Evolutionary conservation across 2,329 filamentous ascomycete genomes (phyloP).

Genomic region (Hypoxylon sp.): DNA sequence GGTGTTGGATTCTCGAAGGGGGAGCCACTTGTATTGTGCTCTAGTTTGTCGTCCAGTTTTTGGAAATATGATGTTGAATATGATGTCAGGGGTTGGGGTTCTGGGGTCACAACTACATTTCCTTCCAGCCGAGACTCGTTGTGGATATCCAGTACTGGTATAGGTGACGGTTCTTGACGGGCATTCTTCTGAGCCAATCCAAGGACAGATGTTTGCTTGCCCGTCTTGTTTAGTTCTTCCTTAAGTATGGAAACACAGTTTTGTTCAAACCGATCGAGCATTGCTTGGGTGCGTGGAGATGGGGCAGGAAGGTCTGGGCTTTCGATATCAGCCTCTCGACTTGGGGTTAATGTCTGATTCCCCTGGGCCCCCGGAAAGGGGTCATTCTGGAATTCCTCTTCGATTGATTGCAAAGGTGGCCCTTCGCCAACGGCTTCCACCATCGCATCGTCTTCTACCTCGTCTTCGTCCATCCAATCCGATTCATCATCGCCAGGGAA

Average conservation of each 20-base stretch:
- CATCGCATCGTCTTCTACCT: slow-evolving; percentile 6
- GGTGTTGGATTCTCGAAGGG: not conserved
- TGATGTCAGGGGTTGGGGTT: not conserved
- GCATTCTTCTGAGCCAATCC: not conserved
- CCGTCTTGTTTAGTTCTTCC: slow-evolving; percentile 4
- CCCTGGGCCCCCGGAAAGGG: not conserved
- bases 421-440: not conserved
- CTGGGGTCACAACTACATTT: not conserved
- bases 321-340: not conserved
- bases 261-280: slow-evolving; percentile 22
- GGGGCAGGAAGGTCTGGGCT: slow-evolving; percentile 11
- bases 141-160: not conserved
- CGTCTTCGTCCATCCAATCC: slow-evolving; percentile 30
- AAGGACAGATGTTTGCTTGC: slow-evolving; percentile 19
- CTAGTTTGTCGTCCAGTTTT: not conserved
- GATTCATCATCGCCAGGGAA: slow-evolving; percentile 22
- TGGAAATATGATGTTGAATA: not conserved
- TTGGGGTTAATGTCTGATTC: not conserved
- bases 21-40: not conserved
- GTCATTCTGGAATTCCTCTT: slow-evolving; percentile 12
- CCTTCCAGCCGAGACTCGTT: not conserved
- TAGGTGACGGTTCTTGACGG: not conserved
- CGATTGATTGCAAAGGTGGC: slow-evolving; percentile 32
- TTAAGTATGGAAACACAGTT: slow-evolving; percentile 5
- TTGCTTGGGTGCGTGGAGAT: slow-evolving; percentile 15